Evolutionary conservation across 1,284 basidiomycete genomes (phyloP).

Genomic region (Naganishia cerealis): DNA sequence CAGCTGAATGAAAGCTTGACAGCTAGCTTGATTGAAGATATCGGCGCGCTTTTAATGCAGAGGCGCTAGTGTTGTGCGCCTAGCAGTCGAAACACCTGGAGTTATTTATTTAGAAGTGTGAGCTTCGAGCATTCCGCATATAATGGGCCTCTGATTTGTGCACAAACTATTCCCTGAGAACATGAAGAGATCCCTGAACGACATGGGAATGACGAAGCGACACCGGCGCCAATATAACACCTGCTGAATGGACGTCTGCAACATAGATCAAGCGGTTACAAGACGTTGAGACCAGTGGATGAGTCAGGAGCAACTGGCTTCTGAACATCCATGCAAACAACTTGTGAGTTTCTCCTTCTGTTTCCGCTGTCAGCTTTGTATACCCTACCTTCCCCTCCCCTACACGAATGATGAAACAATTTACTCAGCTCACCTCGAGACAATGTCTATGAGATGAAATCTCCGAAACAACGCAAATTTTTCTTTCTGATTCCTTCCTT

Average conservation of each 20-base stretch:
- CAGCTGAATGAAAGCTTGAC: too few species aligned
- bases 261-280: too few species aligned
- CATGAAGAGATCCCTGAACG: too few species aligned
- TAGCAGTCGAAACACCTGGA: slow-evolving; percentile 5
- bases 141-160: too few species aligned
- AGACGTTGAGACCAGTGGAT: background rate
- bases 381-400: background rate
- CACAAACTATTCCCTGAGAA: too few species aligned
- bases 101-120: background rate
- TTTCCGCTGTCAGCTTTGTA: background rate
- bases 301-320: background rate
- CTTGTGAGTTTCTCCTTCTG: slow-evolving; percentile 1
- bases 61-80: slow-evolving; percentile 3
- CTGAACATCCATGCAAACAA: background rate
- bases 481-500: slow-evolving; percentile 20
- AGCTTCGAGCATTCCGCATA: too few species aligned
- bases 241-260: too few species aligned
- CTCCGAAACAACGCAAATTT: slow-evolving; percentile 24
- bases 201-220: too few species aligned
- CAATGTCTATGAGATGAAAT: slow-evolving; percentile 29
- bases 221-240: too few species aligned
- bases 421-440: slow-evolving; percentile 31
- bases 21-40: background rate
- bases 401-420: slow-evolving; percentile 17
- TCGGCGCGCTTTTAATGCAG: background rate